phyloP scores from a whole-genome alignment of 139 green algal species.

The Chlorella sorokiniana region DNA sequence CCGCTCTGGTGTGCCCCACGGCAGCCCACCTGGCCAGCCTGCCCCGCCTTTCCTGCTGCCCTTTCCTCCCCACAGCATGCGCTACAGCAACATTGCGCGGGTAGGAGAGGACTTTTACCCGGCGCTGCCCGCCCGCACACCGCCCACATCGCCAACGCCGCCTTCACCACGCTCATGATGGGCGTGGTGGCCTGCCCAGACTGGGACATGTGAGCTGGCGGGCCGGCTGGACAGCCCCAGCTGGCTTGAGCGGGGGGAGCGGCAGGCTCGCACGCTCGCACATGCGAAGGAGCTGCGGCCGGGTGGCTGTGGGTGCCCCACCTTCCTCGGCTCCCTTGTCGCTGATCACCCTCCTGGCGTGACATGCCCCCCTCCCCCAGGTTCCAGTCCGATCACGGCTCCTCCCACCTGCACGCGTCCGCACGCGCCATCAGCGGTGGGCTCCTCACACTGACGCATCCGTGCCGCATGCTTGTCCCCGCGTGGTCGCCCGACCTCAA shows the following conservation, averaged over 20 bases:
- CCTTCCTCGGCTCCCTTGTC: too few species aligned
- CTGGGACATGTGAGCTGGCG: conserved; percentile 55
- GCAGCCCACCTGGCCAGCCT: too few species aligned
- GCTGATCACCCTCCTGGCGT: background rate
- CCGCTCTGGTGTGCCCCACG: too few species aligned
- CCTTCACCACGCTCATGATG: conserved; percentile 81
- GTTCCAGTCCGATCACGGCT: conserved; percentile 56
- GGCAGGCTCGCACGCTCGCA: too few species aligned
- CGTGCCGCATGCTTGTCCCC: background rate
- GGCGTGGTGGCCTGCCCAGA: conserved; percentile 50
- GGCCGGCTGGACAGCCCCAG: too few species aligned
- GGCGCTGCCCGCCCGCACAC: conserved; percentile 59
- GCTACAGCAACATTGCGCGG: conserved; percentile 65
- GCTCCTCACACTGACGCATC: background rate
- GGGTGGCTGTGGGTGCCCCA: too few species aligned
- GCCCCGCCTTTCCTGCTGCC: too few species aligned
- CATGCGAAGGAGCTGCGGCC: too few species aligned
- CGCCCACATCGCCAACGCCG: conserved; percentile 87
- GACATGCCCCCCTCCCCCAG: conserved; percentile 10
- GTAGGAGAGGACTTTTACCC: conserved; percentile 82
- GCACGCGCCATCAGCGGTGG: conserved; percentile 65
- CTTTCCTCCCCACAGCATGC: background rate
- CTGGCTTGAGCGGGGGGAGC: too few species aligned
- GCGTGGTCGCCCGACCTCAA: too few species aligned
- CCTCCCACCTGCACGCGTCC: conserved; percentile 58